These are phyloP conservation scores for Pelargonium fulgidum DNA, from an alignment of 441 rosid genomes.

Conservation along the genomic window DNA sequence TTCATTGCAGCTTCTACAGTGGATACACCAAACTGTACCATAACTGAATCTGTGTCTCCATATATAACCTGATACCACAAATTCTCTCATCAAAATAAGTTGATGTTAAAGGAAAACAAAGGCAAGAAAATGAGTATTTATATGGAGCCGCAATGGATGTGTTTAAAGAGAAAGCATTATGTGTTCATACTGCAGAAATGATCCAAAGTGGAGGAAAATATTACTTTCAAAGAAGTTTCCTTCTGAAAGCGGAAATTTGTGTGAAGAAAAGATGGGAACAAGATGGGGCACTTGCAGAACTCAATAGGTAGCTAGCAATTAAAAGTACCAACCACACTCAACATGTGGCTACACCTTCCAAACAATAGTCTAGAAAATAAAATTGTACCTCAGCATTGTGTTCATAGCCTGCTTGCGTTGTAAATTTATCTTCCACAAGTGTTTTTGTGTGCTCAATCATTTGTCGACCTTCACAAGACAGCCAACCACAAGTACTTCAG, in stretches of 20 bases:
- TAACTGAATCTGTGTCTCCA: constrained; percentile 98
- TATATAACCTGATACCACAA: constrained; percentile 64
- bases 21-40: constrained; percentile 94
- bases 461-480: constrained; percentile 64
- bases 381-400: constrained; percentile 74
- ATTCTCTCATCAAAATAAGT: constrained; percentile 9
- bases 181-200: no score
- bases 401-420: constrained; percentile 62
- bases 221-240: no score
- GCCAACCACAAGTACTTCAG: constrained; percentile 24
- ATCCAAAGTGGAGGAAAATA: no score
- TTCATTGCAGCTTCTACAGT: constrained; percentile 79
- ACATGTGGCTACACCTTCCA: constrained; percentile 5
- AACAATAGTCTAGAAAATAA: neutral
- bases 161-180: no score
- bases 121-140: neutral
- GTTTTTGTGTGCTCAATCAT: constrained; percentile 97
- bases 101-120: neutral
- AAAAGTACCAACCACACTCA: no score
- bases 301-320: no score
- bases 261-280: neutral
- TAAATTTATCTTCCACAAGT: constrained; percentile 86
- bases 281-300: no score
- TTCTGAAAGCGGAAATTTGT: neutral
- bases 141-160: neutral